Conservation (phyloP, 192 early-diverging fungal genomes). For the Coemansia sp. region DNA sequence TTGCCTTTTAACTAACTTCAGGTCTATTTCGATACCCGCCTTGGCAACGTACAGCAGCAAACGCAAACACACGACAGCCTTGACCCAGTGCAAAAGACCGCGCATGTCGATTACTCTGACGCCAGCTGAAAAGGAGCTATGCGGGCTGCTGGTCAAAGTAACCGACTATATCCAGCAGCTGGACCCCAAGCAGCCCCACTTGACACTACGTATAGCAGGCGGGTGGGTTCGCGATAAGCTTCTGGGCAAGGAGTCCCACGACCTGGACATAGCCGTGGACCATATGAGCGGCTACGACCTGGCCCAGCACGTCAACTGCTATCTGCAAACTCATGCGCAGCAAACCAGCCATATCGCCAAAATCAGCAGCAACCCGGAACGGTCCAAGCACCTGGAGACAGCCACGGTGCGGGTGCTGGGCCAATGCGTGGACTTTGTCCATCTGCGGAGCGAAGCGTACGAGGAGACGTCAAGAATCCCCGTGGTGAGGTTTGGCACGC, state of each 20-base stretch:
- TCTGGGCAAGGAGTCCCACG: slow-evolving; percentile 79
- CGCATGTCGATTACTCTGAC: slow-evolving; percentile 56
- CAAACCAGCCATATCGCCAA: slow-evolving; percentile 61
- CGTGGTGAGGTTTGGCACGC: slow-evolving; percentile 77
- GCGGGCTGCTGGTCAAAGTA: slow-evolving; percentile 61
- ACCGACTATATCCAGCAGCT: slow-evolving; percentile 55
- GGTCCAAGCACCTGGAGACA: slow-evolving; percentile 97
- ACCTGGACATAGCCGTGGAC: slow-evolving; percentile 94
- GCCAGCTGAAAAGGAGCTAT: slow-evolving; percentile 64
- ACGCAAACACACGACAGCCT: too few species aligned
- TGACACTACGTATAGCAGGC: slow-evolving; percentile 84
- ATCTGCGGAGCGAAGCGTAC: slow-evolving; percentile 91
- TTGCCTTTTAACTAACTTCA: too few species aligned
- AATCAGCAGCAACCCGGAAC: slow-evolving; percentile 89
- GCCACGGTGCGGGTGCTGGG: slow-evolving; percentile 83
- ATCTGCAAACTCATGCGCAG: slow-evolving; percentile 65
- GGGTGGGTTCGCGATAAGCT: slow-evolving; percentile 99
- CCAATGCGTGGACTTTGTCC: slow-evolving; percentile 88
- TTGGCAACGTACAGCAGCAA: too few species aligned
- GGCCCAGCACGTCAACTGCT: slow-evolving; percentile 58
- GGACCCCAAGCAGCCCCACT: slow-evolving; percentile 54
- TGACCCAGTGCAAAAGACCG: too few species aligned
- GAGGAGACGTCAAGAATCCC: slow-evolving; percentile 79
- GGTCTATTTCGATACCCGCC: too few species aligned
- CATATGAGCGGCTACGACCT: slow-evolving; percentile 91